Base-by-base conservation (phyloP, 1,284 basidiomycete species). In the Laetiporus sulphureus region DNA sequence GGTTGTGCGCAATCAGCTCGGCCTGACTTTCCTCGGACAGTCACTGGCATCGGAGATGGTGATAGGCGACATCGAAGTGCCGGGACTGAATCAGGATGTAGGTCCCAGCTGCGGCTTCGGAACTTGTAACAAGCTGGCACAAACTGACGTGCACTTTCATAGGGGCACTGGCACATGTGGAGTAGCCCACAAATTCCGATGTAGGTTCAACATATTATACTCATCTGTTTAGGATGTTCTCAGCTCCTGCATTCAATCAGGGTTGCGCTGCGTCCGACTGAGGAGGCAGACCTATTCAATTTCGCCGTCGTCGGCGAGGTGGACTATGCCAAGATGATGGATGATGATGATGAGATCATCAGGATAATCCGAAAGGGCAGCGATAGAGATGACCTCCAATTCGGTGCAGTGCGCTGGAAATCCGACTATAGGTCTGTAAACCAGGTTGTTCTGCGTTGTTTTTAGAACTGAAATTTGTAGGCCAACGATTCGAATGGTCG, bases 401-500 rank as follows among this genome's bases (percentile, higher is more conserved):
- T n/a, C n/a, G n/a, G n/a, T n/a, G n/a, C n/a, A n/a, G n/a, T n/a
- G n/a, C n/a, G n/a, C n/a, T n/a, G n/a, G n/a, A n/a, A n/a, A n/a
- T n/a, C n/a, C n/a, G n/a, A n/a, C n/a, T n/a, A n/a, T n/a, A n/a
- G n/a, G n/a, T n/a, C n/a, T n/a, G 6, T 18, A 37, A 33, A 10
- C 15, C n/a, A n/a, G 18, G n/a, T n/a, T n/a, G n/a, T n/a, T n/a
- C n/a, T n/a, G n/a, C n/a, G n/a, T n/a, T 19, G n/a, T 23, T 20
- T 7, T 31, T 16, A 3, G 18, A 18, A 19, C 11, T 23, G 16
- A 5, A 1, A 13, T 5, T 2, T 11, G 11, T 25, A 68, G 67
- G 20, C 59, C 63, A 0, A 67, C 64, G 44, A 61, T 67, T 31
- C 51, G 65, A 2, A 64, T 66, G 59, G 61, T 62, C 3, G 54